Evolutionary conservation across 1,139 yeast species (phyloP).

Genomic region (Yamadazyma dendronema): DNA sequence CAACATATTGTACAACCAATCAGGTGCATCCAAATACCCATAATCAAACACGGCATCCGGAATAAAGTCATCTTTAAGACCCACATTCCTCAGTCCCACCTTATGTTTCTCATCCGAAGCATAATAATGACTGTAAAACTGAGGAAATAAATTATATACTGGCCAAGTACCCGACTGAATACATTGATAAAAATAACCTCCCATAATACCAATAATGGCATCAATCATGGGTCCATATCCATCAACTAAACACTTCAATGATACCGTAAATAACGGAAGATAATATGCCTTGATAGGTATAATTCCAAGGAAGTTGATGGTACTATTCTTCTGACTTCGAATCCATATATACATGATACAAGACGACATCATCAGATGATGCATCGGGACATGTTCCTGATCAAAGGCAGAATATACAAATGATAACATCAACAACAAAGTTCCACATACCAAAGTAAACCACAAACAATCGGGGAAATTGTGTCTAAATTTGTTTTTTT

Average conservation of each 20-base stretch:
- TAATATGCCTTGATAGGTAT: slow-evolving; percentile 59
- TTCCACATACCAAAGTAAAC: slow-evolving; percentile 50
- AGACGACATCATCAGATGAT: slow-evolving; percentile 44
- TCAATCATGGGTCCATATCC: slow-evolving; percentile 41
- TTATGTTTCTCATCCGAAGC: slow-evolving; percentile 22
- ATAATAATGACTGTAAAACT: slow-evolving; percentile 36
- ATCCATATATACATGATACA: slow-evolving; percentile 64
- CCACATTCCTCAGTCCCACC: slow-evolving; percentile 26
- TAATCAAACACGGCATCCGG: slow-evolving; percentile 39
- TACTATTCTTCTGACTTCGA: slow-evolving; percentile 47
- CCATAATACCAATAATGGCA: slow-evolving; percentile 47
- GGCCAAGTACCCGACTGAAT: slow-evolving; percentile 54
- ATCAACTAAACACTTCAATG: slow-evolving; percentile 44
- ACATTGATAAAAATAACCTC: slow-evolving; percentile 61
- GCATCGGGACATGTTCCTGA: slow-evolving; percentile 20
- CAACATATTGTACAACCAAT: slow-evolving; percentile 31
- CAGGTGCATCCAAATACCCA: slow-evolving; percentile 46
- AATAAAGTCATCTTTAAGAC: slow-evolving; percentile 20
- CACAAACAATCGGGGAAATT: slow-evolving; percentile 57
- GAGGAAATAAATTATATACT: slow-evolving; percentile 40
- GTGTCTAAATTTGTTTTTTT: slow-evolving; percentile 50
- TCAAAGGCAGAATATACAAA: slow-evolving; percentile 27
- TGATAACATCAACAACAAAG: slow-evolving; percentile 28
- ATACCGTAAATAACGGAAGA: slow-evolving; percentile 54
- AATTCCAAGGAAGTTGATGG: slow-evolving; percentile 50